phyloP scores from a whole-genome alignment of 148 eudicot genomes.

The Spergularia bocconei region DNA sequence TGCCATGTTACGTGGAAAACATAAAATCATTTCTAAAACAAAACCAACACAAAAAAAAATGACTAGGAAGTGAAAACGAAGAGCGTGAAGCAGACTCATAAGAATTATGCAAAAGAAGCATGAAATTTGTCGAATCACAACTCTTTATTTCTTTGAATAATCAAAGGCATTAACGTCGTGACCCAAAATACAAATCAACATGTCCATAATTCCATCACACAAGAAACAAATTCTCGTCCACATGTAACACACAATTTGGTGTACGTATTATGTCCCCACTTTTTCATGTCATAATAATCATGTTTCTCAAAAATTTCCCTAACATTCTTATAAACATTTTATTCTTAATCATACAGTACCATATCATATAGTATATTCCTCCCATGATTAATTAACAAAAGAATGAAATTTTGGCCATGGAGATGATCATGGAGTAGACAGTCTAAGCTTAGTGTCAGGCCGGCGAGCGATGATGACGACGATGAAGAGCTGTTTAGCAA shows the following conservation, averaged over 20 bases:
- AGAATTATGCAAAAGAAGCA: not conserved
- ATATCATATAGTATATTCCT: not conserved
- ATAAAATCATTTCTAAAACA: too few species aligned
- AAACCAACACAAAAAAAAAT: too few species aligned
- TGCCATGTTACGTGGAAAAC: too few species aligned
- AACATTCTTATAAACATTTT: not conserved
- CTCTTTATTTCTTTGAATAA: not conserved
- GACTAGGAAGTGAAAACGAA: too few species aligned
- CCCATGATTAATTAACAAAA: slow-evolving; percentile 5
- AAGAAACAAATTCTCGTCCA: not conserved
- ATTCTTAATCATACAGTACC: not conserved
- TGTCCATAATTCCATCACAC: not conserved
- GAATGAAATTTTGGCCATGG: not conserved
- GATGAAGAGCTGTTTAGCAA: slow-evolving; percentile 8
- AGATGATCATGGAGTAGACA: slow-evolving; percentile 4
- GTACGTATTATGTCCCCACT: not conserved
- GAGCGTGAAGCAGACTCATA: too few species aligned
- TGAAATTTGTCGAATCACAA: not conserved
- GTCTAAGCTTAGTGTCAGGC: not conserved
- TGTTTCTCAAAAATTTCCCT: too few species aligned
- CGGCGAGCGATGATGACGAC: not conserved
- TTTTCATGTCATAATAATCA: too few species aligned
- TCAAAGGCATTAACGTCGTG: slow-evolving; percentile 11
- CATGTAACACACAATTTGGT: slow-evolving; percentile 9
- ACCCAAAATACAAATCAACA: not conserved